phyloP scores from a whole-genome alignment of 768 basidiomycete genomes.

The Lactifluus pinguis region DNA sequence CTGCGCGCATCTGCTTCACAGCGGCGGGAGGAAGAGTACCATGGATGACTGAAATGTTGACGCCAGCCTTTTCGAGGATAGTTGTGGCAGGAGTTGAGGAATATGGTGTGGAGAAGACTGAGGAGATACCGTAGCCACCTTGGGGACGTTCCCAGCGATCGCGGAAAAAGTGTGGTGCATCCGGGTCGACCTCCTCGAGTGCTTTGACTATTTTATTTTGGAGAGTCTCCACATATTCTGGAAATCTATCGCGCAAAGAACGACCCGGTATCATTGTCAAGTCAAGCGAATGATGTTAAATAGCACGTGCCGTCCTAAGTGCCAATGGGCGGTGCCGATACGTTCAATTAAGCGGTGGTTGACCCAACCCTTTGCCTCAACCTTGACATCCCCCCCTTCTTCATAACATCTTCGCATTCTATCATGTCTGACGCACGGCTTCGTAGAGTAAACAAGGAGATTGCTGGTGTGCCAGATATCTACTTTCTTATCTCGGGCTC shows the following conservation, averaged over 20 bases:
- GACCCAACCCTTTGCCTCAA: conserved; percentile 8
- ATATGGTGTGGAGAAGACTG: conserved; percentile 56
- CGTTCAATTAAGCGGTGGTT: not conserved
- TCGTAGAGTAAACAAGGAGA: conserved; percentile 90
- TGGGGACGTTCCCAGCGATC: conserved; percentile 70
- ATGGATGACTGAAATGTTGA: conserved; percentile 89
- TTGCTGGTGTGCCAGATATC: conserved; percentile 47
- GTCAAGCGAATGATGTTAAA: too few species aligned
- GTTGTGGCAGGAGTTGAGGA: conserved; percentile 28
- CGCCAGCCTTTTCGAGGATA: conserved; percentile 89
- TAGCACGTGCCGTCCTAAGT: too few species aligned
- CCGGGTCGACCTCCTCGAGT: conserved; percentile 73
- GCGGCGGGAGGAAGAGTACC: conserved; percentile 82
- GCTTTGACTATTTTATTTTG: conserved; percentile 72
- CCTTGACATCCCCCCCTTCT: not conserved
- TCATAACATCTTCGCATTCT: not conserved
- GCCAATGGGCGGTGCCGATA: too few species aligned
- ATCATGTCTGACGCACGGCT: conserved; percentile 59
- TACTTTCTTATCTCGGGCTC: not conserved
- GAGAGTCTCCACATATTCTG: conserved; percentile 63
- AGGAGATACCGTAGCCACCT: conserved; percentile 68
- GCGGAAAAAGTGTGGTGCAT: conserved; percentile 62
- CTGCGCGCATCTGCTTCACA: conserved; percentile 89
- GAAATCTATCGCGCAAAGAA: conserved; percentile 87
- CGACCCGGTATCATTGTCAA: conserved; percentile 6